Evolutionary conservation across 2,329 filamentous ascomycete genomes (phyloP).

Genomic region (Xylariomycetidae sp.): DNA sequence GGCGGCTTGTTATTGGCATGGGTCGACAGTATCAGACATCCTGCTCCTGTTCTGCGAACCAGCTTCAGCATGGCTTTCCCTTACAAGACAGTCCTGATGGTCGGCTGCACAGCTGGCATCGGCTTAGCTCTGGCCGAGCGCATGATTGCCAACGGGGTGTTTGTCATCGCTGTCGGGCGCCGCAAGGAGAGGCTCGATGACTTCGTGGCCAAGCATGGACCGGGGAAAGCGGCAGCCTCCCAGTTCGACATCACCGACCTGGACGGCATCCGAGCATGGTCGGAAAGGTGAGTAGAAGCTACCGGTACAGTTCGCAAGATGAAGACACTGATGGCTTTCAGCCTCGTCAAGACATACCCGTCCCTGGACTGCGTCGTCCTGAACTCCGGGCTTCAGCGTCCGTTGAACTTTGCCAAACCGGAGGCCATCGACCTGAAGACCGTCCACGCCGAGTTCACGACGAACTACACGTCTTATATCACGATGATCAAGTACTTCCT

Average conservation of each 20-base stretch:
- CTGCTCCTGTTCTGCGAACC: too few relatives aligned
- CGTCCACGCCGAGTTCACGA: constrained; percentile 37
- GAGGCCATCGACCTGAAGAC: constrained; percentile 26
- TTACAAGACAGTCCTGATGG: too few relatives aligned
- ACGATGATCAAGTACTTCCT: constrained; percentile 39
- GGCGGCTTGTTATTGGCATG: too few relatives aligned
- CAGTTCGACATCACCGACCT: constrained; percentile 40
- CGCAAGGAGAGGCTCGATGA: constrained; percentile 44
- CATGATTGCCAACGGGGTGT: constrained; percentile 38
- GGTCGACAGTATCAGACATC: too few relatives aligned
- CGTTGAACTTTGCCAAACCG: constrained; percentile 40
- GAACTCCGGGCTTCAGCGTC: constrained; percentile 50
- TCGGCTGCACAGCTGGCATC: constrained; percentile 25
- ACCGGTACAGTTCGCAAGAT: too few relatives aligned
- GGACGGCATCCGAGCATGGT: constrained; percentile 34
- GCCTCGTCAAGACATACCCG: constrained; percentile 34
- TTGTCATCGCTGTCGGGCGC: constrained; percentile 51
- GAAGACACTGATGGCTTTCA: constrained; percentile 8
- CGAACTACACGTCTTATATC: constrained; percentile 42
- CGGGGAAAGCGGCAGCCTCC: constrained; percentile 32
- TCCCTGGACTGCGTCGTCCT: constrained; percentile 50
- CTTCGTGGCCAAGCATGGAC: constrained; percentile 41
- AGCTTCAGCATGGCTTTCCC: too few relatives aligned
- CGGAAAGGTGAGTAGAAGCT: constrained; percentile 24
- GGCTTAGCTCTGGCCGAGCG: constrained; percentile 24